Evolutionary conservation across 1,139 yeast species (phyloP).

Genomic region (Martiniozyma asiatica): DNA sequence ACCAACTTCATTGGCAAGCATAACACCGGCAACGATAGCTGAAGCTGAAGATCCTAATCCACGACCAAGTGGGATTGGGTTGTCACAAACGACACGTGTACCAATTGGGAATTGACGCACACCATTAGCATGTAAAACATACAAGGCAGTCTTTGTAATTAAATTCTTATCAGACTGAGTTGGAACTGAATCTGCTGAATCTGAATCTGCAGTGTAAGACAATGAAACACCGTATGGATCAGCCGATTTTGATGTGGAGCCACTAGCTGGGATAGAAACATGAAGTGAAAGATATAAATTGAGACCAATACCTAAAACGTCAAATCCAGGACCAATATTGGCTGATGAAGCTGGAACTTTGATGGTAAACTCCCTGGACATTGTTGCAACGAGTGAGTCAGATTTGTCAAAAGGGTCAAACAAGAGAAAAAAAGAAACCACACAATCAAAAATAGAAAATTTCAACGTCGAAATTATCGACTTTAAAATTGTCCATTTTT

Average conservation of each 20-base stretch:
- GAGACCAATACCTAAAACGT: constrained; percentile 86
- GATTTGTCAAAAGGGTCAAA: no score
- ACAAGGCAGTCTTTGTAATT: constrained; percentile 85
- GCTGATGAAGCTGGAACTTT: constrained; percentile 96
- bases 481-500: no score
- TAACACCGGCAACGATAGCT: constrained; percentile 95
- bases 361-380: constrained; percentile 35
- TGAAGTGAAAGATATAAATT: constrained; percentile 57
- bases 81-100: constrained; percentile 67
- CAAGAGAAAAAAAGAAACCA: no score
- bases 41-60: constrained; percentile 98
- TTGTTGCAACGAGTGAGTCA: constrained; percentile 6
- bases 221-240: constrained; percentile 64
- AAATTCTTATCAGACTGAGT: constrained; percentile 64
- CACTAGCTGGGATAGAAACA: constrained; percentile 34
- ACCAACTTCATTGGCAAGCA: constrained; percentile 80
- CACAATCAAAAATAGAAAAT: no score
- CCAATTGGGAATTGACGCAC: constrained; percentile 69
- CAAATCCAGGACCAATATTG: constrained; percentile 97
- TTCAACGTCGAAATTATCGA: no score
- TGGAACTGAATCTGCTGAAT: constrained; percentile 56
- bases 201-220: constrained; percentile 38
- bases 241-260: constrained; percentile 22
- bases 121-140: constrained; percentile 75
- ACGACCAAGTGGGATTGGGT: constrained; percentile 92